Base-by-base conservation (phyloP, 2,329 filamentous ascomycete genomes). In the Knoxdaviesia capensis region DNA sequence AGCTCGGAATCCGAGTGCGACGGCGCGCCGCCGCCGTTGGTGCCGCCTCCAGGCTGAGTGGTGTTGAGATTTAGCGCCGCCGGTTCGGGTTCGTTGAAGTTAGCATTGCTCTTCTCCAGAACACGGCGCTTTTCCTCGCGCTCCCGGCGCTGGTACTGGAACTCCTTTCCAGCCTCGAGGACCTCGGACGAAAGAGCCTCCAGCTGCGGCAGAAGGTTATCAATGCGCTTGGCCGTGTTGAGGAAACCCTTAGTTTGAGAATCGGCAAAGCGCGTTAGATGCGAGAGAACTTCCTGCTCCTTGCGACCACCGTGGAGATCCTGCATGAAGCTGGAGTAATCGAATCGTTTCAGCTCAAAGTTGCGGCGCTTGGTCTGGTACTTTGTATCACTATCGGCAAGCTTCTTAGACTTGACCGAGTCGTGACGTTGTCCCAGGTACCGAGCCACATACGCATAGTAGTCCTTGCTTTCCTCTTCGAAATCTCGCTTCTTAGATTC, bases 261-360 rank as follows among this genome's bases (percentile, higher is more conserved):
- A 55, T 93, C 86, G 7, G 92, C 92, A 56, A 87, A 98, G 55
- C 80, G 88, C 2, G 90, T 98, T 32, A 98, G 68, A 54, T 94
- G 83, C 1, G 88, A 96, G 31, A 98, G 61, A 5, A 98, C 83
- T 56, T 98, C 90, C 54, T 96, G 90, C 53, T 98, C 90, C 57
- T 96, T 98, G 47, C 90, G 79, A n/a, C 90, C 90, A 31, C 90
- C 90, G 48, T 96, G 90, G n/a, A 98, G 68, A 63, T 98, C 90
- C 53, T 96, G 88, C 83, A 98, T 93, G 55, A 96, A 98, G 9
- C 85, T 94, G 3, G 88, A 96, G 57, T 98, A 98, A 59, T 98
- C 92, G 53, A 98, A 98, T 7, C 92, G 79, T 63, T 93, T 94
- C 44, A 98, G 69, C 63, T 98, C 90, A 53, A 98, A 98, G 50